phyloP scores from a whole-genome alignment of 1,139 yeast species.

The Keqinozyma sinolaborantium region DNA sequence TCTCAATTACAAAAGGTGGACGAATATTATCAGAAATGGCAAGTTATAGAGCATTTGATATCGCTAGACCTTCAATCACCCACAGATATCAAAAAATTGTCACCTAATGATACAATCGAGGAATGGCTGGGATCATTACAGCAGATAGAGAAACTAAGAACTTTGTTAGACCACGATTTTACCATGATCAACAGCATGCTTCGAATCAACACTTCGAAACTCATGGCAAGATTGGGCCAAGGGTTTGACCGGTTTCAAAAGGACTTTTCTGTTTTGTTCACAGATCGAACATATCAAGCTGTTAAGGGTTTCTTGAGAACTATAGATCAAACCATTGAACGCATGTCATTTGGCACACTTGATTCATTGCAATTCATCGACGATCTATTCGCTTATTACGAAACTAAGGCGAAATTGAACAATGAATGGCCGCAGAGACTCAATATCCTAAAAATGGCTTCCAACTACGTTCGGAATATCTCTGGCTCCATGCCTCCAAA shows the following conservation, averaged over 20 bases:
- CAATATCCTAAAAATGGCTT: slow-evolving; percentile 33
- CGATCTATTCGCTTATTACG: slow-evolving; percentile 8
- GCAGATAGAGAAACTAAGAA: slow-evolving; percentile 43
- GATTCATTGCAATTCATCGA: slow-evolving; percentile 8
- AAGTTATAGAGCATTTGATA: slow-evolving; percentile 57
- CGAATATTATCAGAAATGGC: slow-evolving; percentile 49
- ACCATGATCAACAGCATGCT: neutral
- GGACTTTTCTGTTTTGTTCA: no score
- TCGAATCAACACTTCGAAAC: neutral
- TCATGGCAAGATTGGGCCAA: neutral
- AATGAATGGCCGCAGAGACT: slow-evolving; percentile 25
- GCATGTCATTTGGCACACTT: slow-evolving; percentile 9
- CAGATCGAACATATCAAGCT: no score
- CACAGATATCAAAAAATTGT: slow-evolving; percentile 18
- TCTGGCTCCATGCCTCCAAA: slow-evolving; percentile 40
- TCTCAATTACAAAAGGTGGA: slow-evolving; percentile 19
- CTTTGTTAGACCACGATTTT: slow-evolving; percentile 51
- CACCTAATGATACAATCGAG: slow-evolving; percentile 25
- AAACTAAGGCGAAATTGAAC: slow-evolving; percentile 10
- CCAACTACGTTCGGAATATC: slow-evolving; percentile 29
- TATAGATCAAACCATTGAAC: slow-evolving; percentile 1
- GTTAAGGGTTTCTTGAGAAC: slow-evolving; percentile 29
- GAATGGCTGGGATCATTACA: slow-evolving; percentile 48
- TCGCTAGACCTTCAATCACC: slow-evolving; percentile 28
- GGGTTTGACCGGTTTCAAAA: slow-evolving; percentile 61